phyloP scores from a whole-genome alignment of 208 protist genomes.

The Trypanosoma caninum region DNA sequence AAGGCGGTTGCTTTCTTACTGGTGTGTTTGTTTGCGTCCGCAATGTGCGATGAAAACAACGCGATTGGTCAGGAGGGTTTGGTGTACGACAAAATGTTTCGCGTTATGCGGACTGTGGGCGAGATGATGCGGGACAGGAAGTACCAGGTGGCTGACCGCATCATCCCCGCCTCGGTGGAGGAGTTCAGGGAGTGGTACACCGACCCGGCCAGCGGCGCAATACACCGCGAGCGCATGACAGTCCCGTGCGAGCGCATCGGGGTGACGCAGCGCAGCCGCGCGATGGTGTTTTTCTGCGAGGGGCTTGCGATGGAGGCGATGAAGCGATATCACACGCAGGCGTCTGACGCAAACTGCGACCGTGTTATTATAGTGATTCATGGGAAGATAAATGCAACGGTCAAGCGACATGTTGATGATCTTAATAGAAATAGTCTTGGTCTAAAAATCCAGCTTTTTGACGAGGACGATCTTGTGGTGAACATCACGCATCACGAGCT shows the following conservation, averaged over 20 bases:
- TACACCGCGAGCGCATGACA: conserved; percentile 84
- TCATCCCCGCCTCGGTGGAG: conserved; percentile 48
- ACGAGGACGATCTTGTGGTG: conserved; percentile 94
- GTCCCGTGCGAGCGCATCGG: conserved; percentile 59
- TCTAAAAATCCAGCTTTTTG: conserved; percentile 92
- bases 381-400: conserved; percentile 59
- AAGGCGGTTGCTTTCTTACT: neutral
- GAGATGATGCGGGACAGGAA: conserved; percentile 86
- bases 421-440: conserved; percentile 59
- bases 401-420: conserved; percentile 64
- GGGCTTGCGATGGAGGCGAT: conserved; percentile 58
- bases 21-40: neutral
- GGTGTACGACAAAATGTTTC: conserved; percentile 72
- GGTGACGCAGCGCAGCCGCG: conserved; percentile 38
- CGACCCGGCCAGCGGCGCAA: conserved; percentile 23
- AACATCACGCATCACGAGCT: conserved; percentile 98
- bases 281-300: conserved; percentile 73
- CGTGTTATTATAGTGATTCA: conserved; percentile 66
- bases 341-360: conserved; percentile 44
- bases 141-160: conserved; percentile 55
- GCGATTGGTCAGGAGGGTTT: conserved; percentile 74
- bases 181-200: conserved; percentile 74
- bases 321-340: conserved; percentile 50
- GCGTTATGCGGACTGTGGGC: conserved; percentile 69
- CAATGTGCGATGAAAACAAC: conserved; percentile 20